phyloP scores from a whole-genome alignment of 371 early-diverging fungal genomes.

The Rhizopus stolonifer region DNA sequence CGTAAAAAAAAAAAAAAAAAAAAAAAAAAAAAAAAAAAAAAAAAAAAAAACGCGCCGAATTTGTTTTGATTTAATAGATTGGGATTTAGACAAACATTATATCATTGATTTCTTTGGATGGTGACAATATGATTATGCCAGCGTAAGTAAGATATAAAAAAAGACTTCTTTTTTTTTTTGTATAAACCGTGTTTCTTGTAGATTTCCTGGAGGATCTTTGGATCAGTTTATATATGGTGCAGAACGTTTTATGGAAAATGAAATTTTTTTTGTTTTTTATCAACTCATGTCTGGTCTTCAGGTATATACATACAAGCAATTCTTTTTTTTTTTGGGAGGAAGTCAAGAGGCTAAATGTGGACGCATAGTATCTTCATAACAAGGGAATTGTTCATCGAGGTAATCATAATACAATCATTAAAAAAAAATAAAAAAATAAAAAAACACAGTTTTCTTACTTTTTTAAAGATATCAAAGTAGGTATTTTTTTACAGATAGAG shows the following conservation, averaged over 20 bases:
- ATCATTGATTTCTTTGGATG: neutral
- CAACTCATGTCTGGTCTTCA: conserved; percentile 10
- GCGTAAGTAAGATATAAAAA: conserved; percentile 4
- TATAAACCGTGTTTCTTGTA: neutral
- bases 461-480: conserved; percentile 15
- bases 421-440: neutral
- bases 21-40: neutral
- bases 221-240: neutral
- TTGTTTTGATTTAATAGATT: too few relatives aligned
- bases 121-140: conserved; percentile 1
- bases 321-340: neutral
- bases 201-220: conserved; percentile 8
- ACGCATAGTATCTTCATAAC: conserved; percentile 11
- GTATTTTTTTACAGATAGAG: neutral
- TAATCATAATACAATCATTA: conserved; percentile 1
- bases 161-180: neutral
- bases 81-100: conserved; percentile 12
- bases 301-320: neutral
- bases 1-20: conserved; percentile 2
- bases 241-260: neutral
- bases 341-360: too few relatives aligned
- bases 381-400: conserved; percentile 22
- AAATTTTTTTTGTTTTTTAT: conserved; percentile 4
- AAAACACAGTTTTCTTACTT: neutral
- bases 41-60: too few relatives aligned